Percentiles rank a stretch among this genome's conserved stretches.
Evolutionary conservation across 352 stramenopile genomes (phyloP).

Genomic region (Blastocystis sp.): DNA sequence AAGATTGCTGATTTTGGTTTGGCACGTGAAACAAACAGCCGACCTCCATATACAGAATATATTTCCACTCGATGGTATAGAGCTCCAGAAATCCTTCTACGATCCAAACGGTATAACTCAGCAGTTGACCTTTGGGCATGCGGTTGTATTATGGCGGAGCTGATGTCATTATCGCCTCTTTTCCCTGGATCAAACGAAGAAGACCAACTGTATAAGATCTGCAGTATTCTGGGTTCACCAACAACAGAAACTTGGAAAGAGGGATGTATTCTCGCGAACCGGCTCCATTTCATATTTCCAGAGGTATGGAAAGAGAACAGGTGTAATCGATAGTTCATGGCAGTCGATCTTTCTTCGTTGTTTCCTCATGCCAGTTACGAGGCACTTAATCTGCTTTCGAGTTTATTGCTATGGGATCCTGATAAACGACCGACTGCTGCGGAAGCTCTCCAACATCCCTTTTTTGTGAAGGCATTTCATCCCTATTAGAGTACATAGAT

Average conservation of each 20-base stretch:
- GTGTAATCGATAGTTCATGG: slow-evolving; percentile 55
- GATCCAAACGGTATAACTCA: slow-evolving; percentile 86
- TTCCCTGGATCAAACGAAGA: slow-evolving; percentile 90
- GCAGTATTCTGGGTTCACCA: slow-evolving; percentile 83
- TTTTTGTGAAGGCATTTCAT: slow-evolving; percentile 80
- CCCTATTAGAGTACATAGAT: slow-evolving; percentile 66
- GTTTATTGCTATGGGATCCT: slow-evolving; percentile 84
- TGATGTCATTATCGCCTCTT: slow-evolving; percentile 87
- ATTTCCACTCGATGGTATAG: slow-evolving; percentile 96
- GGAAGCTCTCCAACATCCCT: slow-evolving; percentile 85
- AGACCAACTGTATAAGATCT: slow-evolving; percentile 94
- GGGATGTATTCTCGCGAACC: slow-evolving; percentile 80
- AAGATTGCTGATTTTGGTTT: slow-evolving; percentile 98
- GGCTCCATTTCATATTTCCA: slow-evolving; percentile 89
- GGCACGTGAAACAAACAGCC: slow-evolving; percentile 81
- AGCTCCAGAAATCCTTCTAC: slow-evolving; percentile 88
- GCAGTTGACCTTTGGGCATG: slow-evolving; percentile 92
- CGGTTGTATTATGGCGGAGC: slow-evolving; percentile 93
- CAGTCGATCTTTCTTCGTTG: slow-evolving; percentile 72
- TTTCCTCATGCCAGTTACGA: slow-evolving; percentile 80
- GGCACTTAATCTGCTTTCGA: slow-evolving; percentile 81
- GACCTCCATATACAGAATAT: slow-evolving; percentile 89
- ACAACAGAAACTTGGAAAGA: slow-evolving; percentile 82
- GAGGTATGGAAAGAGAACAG: slow-evolving; percentile 78
- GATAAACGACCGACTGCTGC: slow-evolving; percentile 81